Evolutionary conservation across 1,284 basidiomycete species (phyloP).

Genomic region (Ceratorhiza oryzae-sativae): DNA sequence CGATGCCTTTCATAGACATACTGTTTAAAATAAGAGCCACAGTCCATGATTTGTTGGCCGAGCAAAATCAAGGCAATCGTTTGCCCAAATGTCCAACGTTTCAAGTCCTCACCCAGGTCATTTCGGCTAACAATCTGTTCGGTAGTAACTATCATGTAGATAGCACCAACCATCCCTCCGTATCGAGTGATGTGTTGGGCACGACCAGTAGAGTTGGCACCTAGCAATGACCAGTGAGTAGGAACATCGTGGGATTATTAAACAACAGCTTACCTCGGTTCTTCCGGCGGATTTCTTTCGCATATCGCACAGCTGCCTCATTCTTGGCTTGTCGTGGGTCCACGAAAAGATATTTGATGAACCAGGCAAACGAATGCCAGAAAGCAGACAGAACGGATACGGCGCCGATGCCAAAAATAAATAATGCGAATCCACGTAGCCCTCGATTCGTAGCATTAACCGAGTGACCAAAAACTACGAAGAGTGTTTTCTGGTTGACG

Average conservation of each 20-base stretch:
- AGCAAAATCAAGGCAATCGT: slow-evolving; percentile 34
- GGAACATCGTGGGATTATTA: not conserved
- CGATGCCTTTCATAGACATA: not conserved
- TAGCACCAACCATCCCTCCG: slow-evolving; percentile 23
- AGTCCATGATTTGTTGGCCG: slow-evolving; percentile 35
- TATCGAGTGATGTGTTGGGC: slow-evolving; percentile 24
- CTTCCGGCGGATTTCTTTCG: slow-evolving; percentile 4
- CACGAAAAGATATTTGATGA: not conserved
- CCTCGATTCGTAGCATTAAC: slow-evolving; percentile 12
- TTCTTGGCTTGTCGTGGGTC: not conserved
- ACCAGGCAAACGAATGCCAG: slow-evolving; percentile 2
- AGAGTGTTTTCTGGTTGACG: not conserved
- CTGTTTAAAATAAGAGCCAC: slow-evolving; percentile 20
- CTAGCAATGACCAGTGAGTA: not conserved
- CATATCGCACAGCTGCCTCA: slow-evolving; percentile 9
- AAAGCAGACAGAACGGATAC: slow-evolving; percentile 6
- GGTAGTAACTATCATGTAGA: slow-evolving; percentile 37
- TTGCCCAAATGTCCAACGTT: slow-evolving; percentile 20
- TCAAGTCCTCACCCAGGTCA: not conserved
- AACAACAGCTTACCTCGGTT: not conserved
- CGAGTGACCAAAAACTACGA: slow-evolving; percentile 27
- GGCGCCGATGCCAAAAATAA: slow-evolving; percentile 20
- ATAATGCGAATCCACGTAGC: slow-evolving; percentile 31
- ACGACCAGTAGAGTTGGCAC: not conserved
- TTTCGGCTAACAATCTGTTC: slow-evolving; percentile 26